These are phyloP conservation scores for Alternaria hordeiaustralica DNA, from an alignment of 2,329 filamentous ascomycete species.

Conservation along the genomic window DNA sequence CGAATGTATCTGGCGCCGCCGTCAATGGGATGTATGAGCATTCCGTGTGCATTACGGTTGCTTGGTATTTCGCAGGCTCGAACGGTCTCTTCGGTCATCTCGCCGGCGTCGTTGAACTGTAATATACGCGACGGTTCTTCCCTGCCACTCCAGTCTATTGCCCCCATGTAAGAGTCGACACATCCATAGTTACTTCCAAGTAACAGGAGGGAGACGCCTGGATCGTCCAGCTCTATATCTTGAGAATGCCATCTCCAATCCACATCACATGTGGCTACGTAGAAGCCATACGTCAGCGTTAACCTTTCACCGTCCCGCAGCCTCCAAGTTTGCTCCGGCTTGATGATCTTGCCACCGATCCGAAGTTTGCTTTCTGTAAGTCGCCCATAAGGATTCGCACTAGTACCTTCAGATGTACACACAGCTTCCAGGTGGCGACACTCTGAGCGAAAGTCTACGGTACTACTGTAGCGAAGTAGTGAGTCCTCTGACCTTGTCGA, in stretches of 20 bases:
- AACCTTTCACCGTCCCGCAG: too few relatives aligned
- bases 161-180: too few relatives aligned
- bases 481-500: background rate
- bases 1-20: background rate
- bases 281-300: background rate
- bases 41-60: background rate
- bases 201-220: background rate
- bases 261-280: rapidly evolving
- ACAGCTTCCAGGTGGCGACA: background rate
- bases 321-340: background rate
- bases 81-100: background rate
- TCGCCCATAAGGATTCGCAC: background rate
- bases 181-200: background rate
- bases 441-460: background rate
- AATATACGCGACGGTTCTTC: background rate
- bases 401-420: background rate
- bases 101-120: background rate
- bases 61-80: background rate
- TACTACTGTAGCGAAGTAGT: too few relatives aligned
- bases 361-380: background rate
- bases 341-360: background rate
- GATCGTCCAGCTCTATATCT: background rate
- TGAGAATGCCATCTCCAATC: rapidly evolving
- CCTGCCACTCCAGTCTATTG: too few relatives aligned
- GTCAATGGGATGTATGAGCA: background rate